These are phyloP conservation scores for Cercospora zeina DNA, from an alignment of 2,329 filamentous ascomycete genomes.

Conservation along the genomic window DNA sequence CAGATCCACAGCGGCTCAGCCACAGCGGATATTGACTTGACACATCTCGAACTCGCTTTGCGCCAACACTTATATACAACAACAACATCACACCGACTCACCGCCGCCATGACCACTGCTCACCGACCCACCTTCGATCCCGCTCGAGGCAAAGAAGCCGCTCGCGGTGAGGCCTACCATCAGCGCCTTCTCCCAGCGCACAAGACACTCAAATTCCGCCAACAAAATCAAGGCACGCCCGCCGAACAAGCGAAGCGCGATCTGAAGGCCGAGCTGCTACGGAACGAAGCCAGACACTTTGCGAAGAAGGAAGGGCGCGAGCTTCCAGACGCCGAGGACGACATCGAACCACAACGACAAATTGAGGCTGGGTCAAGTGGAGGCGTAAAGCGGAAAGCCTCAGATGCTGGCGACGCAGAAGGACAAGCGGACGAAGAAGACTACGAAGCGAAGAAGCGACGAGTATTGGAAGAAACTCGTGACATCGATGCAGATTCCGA, in stretches of 20 bases:
- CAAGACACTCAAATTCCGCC: constrained; percentile 84
- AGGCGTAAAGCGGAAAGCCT: constrained; percentile 62
- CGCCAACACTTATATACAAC: background rate
- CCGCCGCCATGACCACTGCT: constrained; percentile 53
- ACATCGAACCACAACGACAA: constrained; percentile 38
- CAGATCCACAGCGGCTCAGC: background rate
- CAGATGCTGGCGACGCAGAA: constrained; percentile 41
- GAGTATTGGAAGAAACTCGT: constrained; percentile 82
- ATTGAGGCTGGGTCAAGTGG: constrained; percentile 49
- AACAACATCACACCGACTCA: constrained; percentile 4
- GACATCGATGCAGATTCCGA: constrained; percentile 84
- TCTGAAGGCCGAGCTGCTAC: constrained; percentile 83
- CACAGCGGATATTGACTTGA: constrained; percentile 13
- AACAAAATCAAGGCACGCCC: constrained; percentile 86
- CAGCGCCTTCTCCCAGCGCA: constrained; percentile 92
- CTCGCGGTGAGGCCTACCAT: constrained; percentile 90
- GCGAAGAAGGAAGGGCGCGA: constrained; percentile 73
- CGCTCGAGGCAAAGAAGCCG: constrained; percentile 90
- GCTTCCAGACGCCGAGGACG: constrained; percentile 43
- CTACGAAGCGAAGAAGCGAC: constrained; percentile 75
- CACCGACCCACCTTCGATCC: constrained; percentile 95
- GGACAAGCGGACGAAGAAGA: constrained; percentile 61
- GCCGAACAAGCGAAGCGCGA: constrained; percentile 72
- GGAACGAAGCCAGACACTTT: constrained; percentile 83
- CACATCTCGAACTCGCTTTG: constrained; percentile 1